Base-by-base conservation (phyloP, 2,329 filamentous ascomycete species). In the Xenosphaeropsis pyriputrescens region DNA sequence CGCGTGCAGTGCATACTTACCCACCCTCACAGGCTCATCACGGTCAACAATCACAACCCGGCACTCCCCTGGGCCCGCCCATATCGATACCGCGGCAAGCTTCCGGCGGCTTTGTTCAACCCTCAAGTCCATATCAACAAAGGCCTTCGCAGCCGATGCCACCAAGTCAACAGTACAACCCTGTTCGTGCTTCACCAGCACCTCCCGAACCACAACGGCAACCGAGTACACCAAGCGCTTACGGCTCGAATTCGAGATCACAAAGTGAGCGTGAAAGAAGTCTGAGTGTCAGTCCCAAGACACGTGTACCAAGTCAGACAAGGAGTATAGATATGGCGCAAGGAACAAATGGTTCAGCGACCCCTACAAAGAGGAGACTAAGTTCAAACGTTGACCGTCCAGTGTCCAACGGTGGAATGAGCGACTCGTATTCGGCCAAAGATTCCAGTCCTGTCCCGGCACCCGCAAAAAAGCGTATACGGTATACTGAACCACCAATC, bases 211-310 rank as follows among this genome's bases (percentile, higher is more conserved):
- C 51, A 53, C 46, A 58, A 41, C 62, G 64, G 48, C 57, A 63
- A 50, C 47, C 53, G 18, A 62, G 54, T 42, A 59, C 57, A 37
- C 59, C 65, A 39, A 58, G 58, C 45, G 53, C 58, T 35, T 65
- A 68, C 56, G 67, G 68, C 43, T 54, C 59, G 41, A 63, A 57
- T 34, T 55, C 60, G 32, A 62, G 67, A 41, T 68, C 69, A 32
- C 65, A 67, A 35, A 67, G 67, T 45, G 79, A 85, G 39, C 71
- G 79, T 49, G 81, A 83, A 43, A 65, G 70, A 36, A 84, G 78
- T 53, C 57, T 80, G 38, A 88, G 81, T 51, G 74, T 89, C 36
- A 89, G 82, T 54, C 84, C 85, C 19, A 86, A 85, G 59, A 85
- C 82, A 29, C 67, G 71, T 37, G 18, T 38, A 30, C 34, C 37